These are phyloP conservation scores for Astragalus glycyphyllos DNA, from an alignment of 306 rosid species.

Conservation along the genomic window DNA sequence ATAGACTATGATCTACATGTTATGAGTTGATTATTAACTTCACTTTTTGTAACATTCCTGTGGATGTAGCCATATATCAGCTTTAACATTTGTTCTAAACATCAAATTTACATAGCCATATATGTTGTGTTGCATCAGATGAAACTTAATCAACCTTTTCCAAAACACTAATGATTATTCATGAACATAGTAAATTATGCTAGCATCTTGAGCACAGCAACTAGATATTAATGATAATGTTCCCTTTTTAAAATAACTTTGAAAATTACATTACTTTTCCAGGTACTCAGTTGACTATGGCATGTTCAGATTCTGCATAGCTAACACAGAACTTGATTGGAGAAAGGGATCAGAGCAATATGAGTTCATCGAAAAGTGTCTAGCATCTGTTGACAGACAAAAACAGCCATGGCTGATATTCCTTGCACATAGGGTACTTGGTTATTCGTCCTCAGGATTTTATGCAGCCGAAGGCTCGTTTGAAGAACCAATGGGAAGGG, in stretches of 20 bases:
- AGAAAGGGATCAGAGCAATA: slow-evolving; percentile 89
- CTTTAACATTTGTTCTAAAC: slow-evolving; percentile 31
- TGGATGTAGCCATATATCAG: too few relatives aligned
- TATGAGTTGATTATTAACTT: slow-evolving; percentile 23
- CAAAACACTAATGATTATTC: neutral
- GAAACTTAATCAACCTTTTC: slow-evolving; percentile 7
- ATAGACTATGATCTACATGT: slow-evolving; percentile 3
- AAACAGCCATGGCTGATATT: slow-evolving; percentile 97
- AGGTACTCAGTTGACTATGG: slow-evolving; percentile 89
- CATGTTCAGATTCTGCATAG: slow-evolving; percentile 95
- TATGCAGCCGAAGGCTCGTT: slow-evolving; percentile 88
- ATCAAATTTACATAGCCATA: slow-evolving; percentile 32
- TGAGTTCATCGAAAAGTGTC: slow-evolving; percentile 82
- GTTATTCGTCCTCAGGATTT: slow-evolving; percentile 77
- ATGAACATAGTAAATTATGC: too few relatives aligned
- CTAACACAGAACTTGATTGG: slow-evolving; percentile 94
- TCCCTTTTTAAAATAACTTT: slow-evolving; percentile 5
- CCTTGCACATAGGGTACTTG: slow-evolving; percentile 92
- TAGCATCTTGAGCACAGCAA: too few relatives aligned
- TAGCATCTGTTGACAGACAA: slow-evolving; percentile 85
- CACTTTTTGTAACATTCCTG: too few relatives aligned
- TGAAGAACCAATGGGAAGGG: slow-evolving; percentile 98
- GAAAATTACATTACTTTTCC: slow-evolving; percentile 34
- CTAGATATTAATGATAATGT: neutral
- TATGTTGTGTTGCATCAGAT: slow-evolving; percentile 8